Evolutionary conservation across 2,329 filamentous ascomycete genomes (phyloP), one percentile per base, ranked within the genome.

Genomic region (Teratosphaeria nubilosa): DNA sequence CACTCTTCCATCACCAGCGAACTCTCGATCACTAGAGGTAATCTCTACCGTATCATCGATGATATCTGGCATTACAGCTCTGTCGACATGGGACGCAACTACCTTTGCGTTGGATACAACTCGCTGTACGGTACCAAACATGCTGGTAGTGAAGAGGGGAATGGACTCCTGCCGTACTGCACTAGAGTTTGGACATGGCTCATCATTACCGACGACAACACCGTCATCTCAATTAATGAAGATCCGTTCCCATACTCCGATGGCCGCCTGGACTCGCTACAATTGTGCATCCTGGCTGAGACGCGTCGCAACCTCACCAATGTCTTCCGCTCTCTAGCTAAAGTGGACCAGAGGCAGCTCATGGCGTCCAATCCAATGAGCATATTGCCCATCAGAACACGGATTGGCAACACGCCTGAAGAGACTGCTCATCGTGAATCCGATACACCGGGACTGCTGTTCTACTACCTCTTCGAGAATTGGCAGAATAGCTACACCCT

Each of bases 11-110:
- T 66, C 32, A 60, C 63, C 1, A 69, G 64, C 62, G 58, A 62
- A 20, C 62, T 63, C 41, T 65, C 63, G 9, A 54, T 61, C 16
- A 59, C 59, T 5, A 55, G 58, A 24, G 66, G 68, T 5, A 80
- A 80, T 1, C 79, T 83, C 58, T 81, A 82, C 54, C 75, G 82
- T 31, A 78, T 90, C 50, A 81, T 86, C 5, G 80, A 87, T 61
- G 81, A 86, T 57, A 85, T 88, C n/a, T 86, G 86, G 77, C 87
- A 90, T 69, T 91, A 87, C 70, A 86, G 84, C 14, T 86, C 86
- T 0, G 81, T 88, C 14, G 87, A 91, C 65, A 82, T 86, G 69
- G 87, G 86, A 0, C 74, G 78, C 16, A 79, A 77, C 69, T 88
- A 86, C 84, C 76, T 88, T 1, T 89, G 86, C 64, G 75, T 90